These are phyloP conservation scores for Neobulgaria alba DNA, from an alignment of 2,329 filamentous ascomycete species.

Conservation along the genomic window DNA sequence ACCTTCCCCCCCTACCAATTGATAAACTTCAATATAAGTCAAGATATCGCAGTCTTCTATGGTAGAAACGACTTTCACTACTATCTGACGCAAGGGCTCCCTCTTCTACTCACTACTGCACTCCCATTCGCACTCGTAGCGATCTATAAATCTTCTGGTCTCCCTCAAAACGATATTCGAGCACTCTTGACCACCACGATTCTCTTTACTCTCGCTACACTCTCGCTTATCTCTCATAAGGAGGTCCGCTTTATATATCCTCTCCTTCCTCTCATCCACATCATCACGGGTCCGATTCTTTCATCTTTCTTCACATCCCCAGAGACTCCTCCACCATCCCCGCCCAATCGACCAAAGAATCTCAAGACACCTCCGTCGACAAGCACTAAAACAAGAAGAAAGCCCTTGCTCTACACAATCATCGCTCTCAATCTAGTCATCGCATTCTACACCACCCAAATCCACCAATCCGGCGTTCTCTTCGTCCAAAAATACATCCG, in stretches of 20 bases:
- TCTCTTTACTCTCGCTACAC: constrained; percentile 47
- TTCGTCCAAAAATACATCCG: constrained; percentile 69
- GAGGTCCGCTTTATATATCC: constrained; percentile 97
- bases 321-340: constrained; percentile 14
- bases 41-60: constrained; percentile 87
- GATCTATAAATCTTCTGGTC: constrained; percentile 38
- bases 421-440: constrained; percentile 61
- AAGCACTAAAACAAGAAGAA: constrained; percentile 33
- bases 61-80: constrained; percentile 87
- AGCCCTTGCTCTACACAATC: constrained; percentile 45
- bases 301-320: constrained; percentile 49
- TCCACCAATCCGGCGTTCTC: constrained; percentile 75
- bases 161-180: constrained; percentile 33
- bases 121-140: constrained; percentile 67
- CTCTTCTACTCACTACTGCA: constrained; percentile 74
- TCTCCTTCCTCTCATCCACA: constrained; percentile 75
- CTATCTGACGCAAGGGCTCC: constrained; percentile 83
- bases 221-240: constrained; percentile 85
- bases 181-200: constrained; percentile 41
- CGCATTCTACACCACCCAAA: constrained; percentile 62
- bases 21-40: constrained; percentile 82
- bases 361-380: constrained; percentile 6
- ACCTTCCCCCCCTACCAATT: constrained; percentile 83
- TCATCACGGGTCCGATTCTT: constrained; percentile 64
- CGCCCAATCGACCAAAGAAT: constrained; percentile 13